phyloP scores from a whole-genome alignment of 2,329 filamentous ascomycete species.

The Aspergillus tanneri region DNA sequence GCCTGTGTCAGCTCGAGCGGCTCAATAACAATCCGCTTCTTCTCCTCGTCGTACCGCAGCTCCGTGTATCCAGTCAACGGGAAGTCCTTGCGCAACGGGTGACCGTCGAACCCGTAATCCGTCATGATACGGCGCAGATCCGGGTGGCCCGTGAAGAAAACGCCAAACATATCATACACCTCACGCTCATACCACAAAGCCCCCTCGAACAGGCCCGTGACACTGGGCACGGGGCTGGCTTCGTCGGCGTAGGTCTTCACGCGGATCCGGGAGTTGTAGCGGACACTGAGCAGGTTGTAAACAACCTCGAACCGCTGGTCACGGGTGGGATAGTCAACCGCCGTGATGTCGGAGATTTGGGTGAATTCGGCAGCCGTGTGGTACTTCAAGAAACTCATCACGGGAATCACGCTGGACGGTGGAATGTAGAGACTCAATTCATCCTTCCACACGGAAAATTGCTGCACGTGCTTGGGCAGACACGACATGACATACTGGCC shows the following conservation, averaged over 20 bases:
- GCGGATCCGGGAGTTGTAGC: slow-evolving; percentile 93
- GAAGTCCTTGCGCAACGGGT: slow-evolving; percentile 97
- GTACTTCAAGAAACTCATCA: slow-evolving; percentile 94
- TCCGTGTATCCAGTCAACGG: slow-evolving; percentile 97
- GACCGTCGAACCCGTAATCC: slow-evolving; percentile 97
- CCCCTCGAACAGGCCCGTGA: slow-evolving; percentile 83
- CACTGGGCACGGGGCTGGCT: slow-evolving; percentile 85
- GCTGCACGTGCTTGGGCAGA: slow-evolving; percentile 96
- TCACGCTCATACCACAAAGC: slow-evolving; percentile 99
- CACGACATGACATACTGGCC: slow-evolving; percentile 96
- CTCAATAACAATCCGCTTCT: slow-evolving; percentile 98
- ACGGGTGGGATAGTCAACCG: slow-evolving; percentile 91
- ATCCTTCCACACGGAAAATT: slow-evolving; percentile 99
- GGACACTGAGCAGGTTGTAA: slow-evolving; percentile 93
- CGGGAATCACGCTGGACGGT: slow-evolving; percentile 82
- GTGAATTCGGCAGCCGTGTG: slow-evolving; percentile 98
- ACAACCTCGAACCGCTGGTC: slow-evolving; percentile 97
- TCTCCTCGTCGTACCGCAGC: slow-evolving; percentile 97
- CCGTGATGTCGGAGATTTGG: slow-evolving; percentile 86
- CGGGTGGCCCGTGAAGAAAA: slow-evolving; percentile 94
- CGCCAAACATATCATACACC: slow-evolving; percentile 94
- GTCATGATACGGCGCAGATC: slow-evolving; percentile 98
- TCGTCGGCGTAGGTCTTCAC: slow-evolving; percentile 99
- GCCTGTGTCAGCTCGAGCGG: slow-evolving; percentile 96
- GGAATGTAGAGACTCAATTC: slow-evolving; percentile 93